Evolutionary conservation across 306 rosid species (phyloP).

Genomic region (Inga oerstediana): DNA sequence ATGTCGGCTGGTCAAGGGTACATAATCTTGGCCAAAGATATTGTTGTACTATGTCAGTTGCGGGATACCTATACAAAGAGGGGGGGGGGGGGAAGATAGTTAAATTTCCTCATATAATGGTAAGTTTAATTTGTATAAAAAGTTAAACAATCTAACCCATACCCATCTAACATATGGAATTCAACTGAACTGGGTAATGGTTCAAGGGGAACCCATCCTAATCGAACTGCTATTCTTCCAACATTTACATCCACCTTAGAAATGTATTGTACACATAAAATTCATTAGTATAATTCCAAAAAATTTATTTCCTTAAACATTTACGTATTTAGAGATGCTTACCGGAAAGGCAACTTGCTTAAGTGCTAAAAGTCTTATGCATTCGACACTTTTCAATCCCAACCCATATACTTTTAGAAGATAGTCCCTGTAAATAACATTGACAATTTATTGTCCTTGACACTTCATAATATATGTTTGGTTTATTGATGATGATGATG

Average conservation of each 20-base stretch:
- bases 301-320: neutral
- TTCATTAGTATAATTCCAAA: neutral
- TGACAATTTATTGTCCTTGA: neutral
- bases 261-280: neutral
- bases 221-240: slow-evolving; percentile 68
- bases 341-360: slow-evolving; percentile 71
- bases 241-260: slow-evolving; percentile 84
- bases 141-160: slow-evolving; percentile 18
- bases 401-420: slow-evolving; percentile 57
- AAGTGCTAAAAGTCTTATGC: slow-evolving; percentile 72
- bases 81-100: neutral
- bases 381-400: slow-evolving; percentile 83
- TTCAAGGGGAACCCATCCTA: slow-evolving; percentile 87
- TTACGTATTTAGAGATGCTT: slow-evolving; percentile 12
- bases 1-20: slow-evolving; percentile 38
- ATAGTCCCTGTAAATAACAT: slow-evolving; percentile 49
- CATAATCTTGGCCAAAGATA: slow-evolving; percentile 78
- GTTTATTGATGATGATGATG: neutral
- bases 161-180: slow-evolving; percentile 63
- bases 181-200: slow-evolving; percentile 64
- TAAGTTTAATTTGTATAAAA: neutral
- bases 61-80: slow-evolving; percentile 52
- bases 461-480: neutral
- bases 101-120: neutral
- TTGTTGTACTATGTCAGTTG: slow-evolving; percentile 56